These are phyloP conservation scores for Carex arenaria DNA, from an alignment of 202 grass and related monocot genomes.

Conservation along the genomic window DNA sequence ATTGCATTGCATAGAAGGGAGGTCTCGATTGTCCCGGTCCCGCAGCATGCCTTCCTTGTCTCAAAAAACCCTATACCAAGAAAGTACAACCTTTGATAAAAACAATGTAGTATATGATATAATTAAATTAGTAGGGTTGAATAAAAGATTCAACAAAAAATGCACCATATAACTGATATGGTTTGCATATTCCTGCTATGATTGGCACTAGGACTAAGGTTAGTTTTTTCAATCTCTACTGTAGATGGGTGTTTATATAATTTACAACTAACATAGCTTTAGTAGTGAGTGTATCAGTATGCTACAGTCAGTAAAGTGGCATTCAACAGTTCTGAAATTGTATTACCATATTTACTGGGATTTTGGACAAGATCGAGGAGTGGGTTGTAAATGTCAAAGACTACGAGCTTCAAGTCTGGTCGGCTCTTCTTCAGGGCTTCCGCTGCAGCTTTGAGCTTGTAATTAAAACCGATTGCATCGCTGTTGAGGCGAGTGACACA, in stretches of 20 bases:
- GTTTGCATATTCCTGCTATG: neutral
- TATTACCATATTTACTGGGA: slow-evolving; percentile 54
- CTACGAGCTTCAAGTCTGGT: slow-evolving; percentile 69
- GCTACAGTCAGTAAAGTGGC: neutral
- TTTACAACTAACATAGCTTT: neutral
- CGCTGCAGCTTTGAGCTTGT: slow-evolving; percentile 45
- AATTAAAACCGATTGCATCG: slow-evolving; percentile 60
- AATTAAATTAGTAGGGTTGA: neutral
- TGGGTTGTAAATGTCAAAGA: slow-evolving; percentile 87
- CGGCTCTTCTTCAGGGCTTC: slow-evolving; percentile 35
- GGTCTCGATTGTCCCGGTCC: slow-evolving; percentile 86
- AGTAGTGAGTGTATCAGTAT: neutral
- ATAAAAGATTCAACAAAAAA: neutral
- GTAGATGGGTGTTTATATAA: neutral
- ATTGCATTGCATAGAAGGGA: slow-evolving; percentile 70
- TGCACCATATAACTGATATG: neutral
- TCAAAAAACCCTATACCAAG: slow-evolving; percentile 65
- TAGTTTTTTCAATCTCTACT: neutral
- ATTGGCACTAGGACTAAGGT: neutral
- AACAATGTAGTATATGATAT: neutral
- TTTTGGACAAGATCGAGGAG: slow-evolving; percentile 52
- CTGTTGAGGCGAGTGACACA: slow-evolving; percentile 72
- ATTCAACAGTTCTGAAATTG: neutral
- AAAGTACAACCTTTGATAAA: neutral
- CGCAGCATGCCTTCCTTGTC: slow-evolving; percentile 65